phyloP scores from a whole-genome alignment of 768 basidiomycete species.

The Coprinellus aureogranulatus region DNA sequence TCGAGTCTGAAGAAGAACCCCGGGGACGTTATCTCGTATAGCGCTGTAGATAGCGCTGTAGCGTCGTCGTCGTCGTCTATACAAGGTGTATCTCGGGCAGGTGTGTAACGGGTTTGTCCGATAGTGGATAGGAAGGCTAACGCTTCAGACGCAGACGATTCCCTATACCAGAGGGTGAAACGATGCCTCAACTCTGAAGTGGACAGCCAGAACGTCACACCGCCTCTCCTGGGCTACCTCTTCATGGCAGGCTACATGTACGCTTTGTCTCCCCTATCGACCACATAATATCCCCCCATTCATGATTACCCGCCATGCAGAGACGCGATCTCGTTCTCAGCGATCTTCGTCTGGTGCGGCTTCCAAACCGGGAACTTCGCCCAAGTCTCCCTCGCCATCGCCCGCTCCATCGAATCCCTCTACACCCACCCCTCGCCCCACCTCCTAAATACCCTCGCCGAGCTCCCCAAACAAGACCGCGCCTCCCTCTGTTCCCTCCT shows the following conservation, averaged over 20 bases:
- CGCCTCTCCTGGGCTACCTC: neutral
- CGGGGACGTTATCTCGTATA: neutral
- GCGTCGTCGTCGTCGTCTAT: neutral
- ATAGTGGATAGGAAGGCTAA: neutral
- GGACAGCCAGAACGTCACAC: neutral
- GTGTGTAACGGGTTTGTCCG: neutral
- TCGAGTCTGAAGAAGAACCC: constrained; percentile 4
- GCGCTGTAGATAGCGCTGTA: neutral
- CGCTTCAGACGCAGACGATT: neutral
- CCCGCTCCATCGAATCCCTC: neutral
- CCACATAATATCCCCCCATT: neutral
- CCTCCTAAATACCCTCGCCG: neutral
- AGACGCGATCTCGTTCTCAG: constrained; percentile 10
- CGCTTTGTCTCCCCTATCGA: neutral
- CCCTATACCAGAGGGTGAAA: neutral
- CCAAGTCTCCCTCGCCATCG: constrained; percentile 8
- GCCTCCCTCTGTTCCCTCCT: neutral
- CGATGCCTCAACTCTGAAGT: constrained; percentile 4
- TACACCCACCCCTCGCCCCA: constrained; percentile 21
- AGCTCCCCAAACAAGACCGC: constrained; percentile 2
- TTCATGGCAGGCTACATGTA: constrained; percentile 13
- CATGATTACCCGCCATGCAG: neutral
- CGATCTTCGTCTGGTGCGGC: constrained; percentile 10
- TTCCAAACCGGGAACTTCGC: constrained; percentile 12
- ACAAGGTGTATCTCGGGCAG: neutral